Conservation (phyloP, 2,329 filamentous ascomycete genomes). For the Nigrospora osmanthi region DNA sequence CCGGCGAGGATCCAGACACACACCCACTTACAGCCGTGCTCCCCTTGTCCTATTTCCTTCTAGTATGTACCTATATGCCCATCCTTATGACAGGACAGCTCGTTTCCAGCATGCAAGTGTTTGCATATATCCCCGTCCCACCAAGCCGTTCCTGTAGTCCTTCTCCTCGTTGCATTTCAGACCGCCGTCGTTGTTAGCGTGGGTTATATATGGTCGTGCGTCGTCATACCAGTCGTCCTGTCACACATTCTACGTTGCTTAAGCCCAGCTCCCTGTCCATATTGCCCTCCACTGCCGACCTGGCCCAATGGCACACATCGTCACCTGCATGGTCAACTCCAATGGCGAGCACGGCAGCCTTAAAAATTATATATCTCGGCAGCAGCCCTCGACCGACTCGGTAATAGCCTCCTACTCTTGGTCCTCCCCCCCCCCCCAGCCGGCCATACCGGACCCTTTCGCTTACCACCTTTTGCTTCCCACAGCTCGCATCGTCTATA, state of each 20-base stretch:
- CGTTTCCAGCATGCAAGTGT: slow-evolving; percentile 10
- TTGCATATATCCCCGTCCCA: slow-evolving; percentile 15
- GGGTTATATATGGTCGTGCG: too few species aligned
- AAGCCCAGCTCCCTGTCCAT: slow-evolving; percentile 21
- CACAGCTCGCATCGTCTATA: slow-evolving; percentile 16
- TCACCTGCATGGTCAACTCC: slow-evolving; percentile 45
- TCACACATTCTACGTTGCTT: slow-evolving; percentile 16
- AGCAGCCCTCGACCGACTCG: slow-evolving; percentile 34
- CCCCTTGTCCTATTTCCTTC: background rate
- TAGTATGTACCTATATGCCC: slow-evolving; percentile 9
- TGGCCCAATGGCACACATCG: slow-evolving; percentile 53
- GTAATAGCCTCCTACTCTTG: slow-evolving; percentile 24
- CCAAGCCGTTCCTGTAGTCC: slow-evolving; percentile 5
- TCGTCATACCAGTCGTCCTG: slow-evolving; percentile 13
- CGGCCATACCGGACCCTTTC: slow-evolving; percentile 2
- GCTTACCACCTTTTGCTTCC: slow-evolving; percentile 1
- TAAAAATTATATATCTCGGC: slow-evolving; percentile 43
- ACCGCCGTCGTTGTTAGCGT: slow-evolving; percentile 7
- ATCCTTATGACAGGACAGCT: slow-evolving; percentile 10
- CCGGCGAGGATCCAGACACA: too few species aligned
- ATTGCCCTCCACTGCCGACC: slow-evolving; percentile 19
- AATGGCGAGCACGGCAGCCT: slow-evolving; percentile 29
- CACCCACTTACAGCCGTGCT: too few species aligned
- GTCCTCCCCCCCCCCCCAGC: too few species aligned
- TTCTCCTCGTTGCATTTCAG: slow-evolving; percentile 10